Conservation (phyloP, 1,284 basidiomycete species). For the Leccinum brunneo-olivaceum region DNA sequence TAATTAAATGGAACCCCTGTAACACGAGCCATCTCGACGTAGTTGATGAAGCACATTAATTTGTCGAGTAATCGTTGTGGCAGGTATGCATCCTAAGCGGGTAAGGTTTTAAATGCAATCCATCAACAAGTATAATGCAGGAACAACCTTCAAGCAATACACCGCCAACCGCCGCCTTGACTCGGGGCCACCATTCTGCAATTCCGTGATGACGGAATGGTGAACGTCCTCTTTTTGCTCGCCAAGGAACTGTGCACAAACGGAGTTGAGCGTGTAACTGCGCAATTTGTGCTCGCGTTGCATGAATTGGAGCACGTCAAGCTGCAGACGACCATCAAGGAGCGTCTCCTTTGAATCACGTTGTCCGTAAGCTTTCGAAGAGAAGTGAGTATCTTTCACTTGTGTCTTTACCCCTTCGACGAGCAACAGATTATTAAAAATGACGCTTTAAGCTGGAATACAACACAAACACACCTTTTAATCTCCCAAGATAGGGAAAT, state of each 20-base stretch:
- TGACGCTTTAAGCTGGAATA: not conserved
- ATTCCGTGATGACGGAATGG: slow-evolving; percentile 91
- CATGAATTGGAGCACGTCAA: slow-evolving; percentile 94
- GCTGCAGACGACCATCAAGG: slow-evolving; percentile 85
- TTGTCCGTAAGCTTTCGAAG: slow-evolving; percentile 91
- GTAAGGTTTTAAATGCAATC: not conserved
- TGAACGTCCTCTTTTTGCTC: slow-evolving; percentile 98
- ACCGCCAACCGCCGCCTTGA: slow-evolving; percentile 86
- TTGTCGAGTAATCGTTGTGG: slow-evolving; percentile 92
- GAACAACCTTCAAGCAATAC: slow-evolving; percentile 85
- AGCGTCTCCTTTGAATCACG: slow-evolving; percentile 90
- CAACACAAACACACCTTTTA: slow-evolving; percentile 50
- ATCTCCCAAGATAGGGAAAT: slow-evolving; percentile 76
- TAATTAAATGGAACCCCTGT: slow-evolving; percentile 98
- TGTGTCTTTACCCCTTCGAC: slow-evolving; percentile 66
- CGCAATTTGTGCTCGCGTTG: slow-evolving; percentile 93
- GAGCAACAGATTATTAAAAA: slow-evolving; percentile 5
- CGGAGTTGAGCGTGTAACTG: slow-evolving; percentile 92
- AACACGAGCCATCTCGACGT: slow-evolving; percentile 92
- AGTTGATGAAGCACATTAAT: slow-evolving; percentile 96
- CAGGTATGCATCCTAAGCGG: slow-evolving; percentile 82
- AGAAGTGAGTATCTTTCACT: slow-evolving; percentile 89
- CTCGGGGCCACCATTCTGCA: slow-evolving; percentile 92
- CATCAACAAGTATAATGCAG: not conserved
- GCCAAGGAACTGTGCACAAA: slow-evolving; percentile 91